These are phyloP conservation scores for Aspergillus sergii DNA, from an alignment of 2,329 filamentous ascomycete species.

Conservation along the genomic window DNA sequence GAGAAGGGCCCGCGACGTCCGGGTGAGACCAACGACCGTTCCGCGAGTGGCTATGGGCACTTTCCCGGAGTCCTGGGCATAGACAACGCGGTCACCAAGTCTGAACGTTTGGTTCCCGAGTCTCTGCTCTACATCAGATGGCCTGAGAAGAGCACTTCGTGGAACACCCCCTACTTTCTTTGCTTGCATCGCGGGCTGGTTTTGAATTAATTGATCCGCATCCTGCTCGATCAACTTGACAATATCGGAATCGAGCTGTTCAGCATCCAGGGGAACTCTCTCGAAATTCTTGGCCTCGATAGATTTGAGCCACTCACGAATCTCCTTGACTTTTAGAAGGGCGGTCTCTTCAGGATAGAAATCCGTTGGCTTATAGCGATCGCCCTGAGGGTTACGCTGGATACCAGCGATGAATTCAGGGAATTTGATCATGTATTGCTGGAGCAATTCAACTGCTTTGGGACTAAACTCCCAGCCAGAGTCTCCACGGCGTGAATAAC, in stretches of 20 bases:
- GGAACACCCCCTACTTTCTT: conserved; percentile 81
- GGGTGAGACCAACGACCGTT: conserved; percentile 92
- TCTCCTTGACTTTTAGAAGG: conserved; percentile 84
- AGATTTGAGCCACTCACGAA: conserved; percentile 88
- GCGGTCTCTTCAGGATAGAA: conserved; percentile 78
- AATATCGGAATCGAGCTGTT: conserved; percentile 90
- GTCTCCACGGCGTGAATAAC: conserved; percentile 84
- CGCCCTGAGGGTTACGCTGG: conserved; percentile 79
- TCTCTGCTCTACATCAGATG: conserved; percentile 92
- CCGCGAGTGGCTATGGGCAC: conserved; percentile 90
- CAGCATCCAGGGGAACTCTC: conserved; percentile 91
- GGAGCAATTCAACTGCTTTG: conserved; percentile 77
- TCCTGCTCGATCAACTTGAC: conserved; percentile 78
- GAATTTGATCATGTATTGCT: conserved; percentile 89
- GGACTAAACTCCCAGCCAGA: conserved; percentile 95
- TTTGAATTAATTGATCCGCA: conserved; percentile 65
- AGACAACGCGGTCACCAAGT: conserved; percentile 89
- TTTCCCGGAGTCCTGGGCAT: conserved; percentile 88
- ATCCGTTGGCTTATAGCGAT: conserved; percentile 80
- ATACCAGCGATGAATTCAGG: conserved; percentile 94
- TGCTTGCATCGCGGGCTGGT: conserved; percentile 57
- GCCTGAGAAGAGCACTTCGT: conserved; percentile 83
- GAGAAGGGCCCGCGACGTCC: conserved; percentile 77
- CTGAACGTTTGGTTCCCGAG: conserved; percentile 80
- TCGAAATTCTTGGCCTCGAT: conserved; percentile 91